Conservation (phyloP, 306 rosid species). For the Castanospermum australe region DNA sequence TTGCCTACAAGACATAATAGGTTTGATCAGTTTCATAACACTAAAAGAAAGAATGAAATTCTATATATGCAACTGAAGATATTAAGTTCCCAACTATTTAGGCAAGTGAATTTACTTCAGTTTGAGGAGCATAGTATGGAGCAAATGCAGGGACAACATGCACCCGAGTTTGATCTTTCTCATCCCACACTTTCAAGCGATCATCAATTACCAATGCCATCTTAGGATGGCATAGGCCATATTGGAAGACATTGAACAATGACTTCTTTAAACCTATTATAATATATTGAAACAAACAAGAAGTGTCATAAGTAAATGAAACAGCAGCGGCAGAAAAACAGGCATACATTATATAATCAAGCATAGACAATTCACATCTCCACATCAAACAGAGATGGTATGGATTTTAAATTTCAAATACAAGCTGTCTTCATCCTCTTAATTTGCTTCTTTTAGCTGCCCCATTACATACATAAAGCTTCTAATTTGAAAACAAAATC, state of each 20-base stretch:
- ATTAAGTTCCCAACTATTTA: conserved; percentile 18
- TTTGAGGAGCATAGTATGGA: conserved; percentile 95
- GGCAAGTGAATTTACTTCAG: conserved; percentile 63
- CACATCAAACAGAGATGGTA: neutral
- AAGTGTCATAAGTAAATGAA: conserved; percentile 21
- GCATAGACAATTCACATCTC: conserved; percentile 3
- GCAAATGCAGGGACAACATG: conserved; percentile 99
- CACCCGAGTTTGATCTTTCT: conserved; percentile 94
- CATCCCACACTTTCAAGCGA: conserved; percentile 99
- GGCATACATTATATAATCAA: neutral
- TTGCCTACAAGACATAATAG: conserved; percentile 63
- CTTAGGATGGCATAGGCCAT: conserved; percentile 89
- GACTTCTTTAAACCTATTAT: conserved; percentile 85
- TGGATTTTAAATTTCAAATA: neutral
- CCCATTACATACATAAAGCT: neutral
- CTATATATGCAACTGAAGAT: neutral
- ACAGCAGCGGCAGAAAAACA: neutral
- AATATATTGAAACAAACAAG: conserved; percentile 4
- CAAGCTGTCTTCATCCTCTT: neutral
- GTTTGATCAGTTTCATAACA: conserved; percentile 30
- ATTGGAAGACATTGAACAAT: conserved; percentile 90
- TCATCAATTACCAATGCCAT: conserved; percentile 97
- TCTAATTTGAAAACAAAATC: conserved; percentile 16
- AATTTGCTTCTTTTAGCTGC: neutral
- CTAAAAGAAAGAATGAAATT: neutral